These are phyloP conservation scores for Tricholoma flavovirens DNA, from an alignment of 768 basidiomycete species.

Conservation along the genomic window DNA sequence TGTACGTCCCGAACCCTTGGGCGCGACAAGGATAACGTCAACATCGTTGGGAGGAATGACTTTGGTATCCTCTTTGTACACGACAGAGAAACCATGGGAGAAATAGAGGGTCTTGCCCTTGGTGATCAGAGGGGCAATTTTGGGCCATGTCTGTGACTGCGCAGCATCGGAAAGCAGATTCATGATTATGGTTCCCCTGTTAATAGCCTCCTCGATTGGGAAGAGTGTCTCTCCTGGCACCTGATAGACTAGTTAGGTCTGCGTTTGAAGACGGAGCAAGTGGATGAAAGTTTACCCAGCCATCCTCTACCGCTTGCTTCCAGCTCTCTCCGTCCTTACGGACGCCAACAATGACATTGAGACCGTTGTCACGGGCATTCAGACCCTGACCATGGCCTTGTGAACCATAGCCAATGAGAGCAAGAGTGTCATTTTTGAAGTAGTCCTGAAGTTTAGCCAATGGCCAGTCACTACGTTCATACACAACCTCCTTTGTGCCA, in stretches of 20 bases:
- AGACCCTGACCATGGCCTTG: constrained; percentile 98
- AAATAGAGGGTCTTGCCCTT: constrained; percentile 99
- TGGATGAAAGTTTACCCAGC: constrained; percentile 60
- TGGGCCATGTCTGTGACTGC: constrained; percentile 94
- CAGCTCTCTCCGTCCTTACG: constrained; percentile 96
- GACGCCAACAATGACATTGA: constrained; percentile 98
- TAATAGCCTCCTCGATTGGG: constrained; percentile 96
- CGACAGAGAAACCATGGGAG: constrained; percentile 98
- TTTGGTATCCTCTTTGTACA: constrained; percentile 96
- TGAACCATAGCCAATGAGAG: constrained; percentile 98
- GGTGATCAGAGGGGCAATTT: constrained; percentile 89
- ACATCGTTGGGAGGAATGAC: constrained; percentile 90
- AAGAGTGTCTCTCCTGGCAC: constrained; percentile 97
- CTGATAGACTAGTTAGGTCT: constrained; percentile 28
- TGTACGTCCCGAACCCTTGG: constrained; percentile 97
- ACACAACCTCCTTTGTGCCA: constrained; percentile 87
- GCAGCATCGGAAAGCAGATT: constrained; percentile 98
- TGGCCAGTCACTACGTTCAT: constrained; percentile 97
- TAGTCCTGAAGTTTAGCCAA: constrained; percentile 97
- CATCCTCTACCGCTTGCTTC: constrained; percentile 92
- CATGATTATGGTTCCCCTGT: constrained; percentile 97
- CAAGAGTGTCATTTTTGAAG: constrained; percentile 99
- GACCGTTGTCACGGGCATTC: constrained; percentile 97
- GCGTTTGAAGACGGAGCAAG: not conserved
- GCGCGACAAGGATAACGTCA: constrained; percentile 98